phyloP scores from a whole-genome alignment of 2,329 filamentous ascomycete genomes.

The Chrysoporthe austroafricana region DNA sequence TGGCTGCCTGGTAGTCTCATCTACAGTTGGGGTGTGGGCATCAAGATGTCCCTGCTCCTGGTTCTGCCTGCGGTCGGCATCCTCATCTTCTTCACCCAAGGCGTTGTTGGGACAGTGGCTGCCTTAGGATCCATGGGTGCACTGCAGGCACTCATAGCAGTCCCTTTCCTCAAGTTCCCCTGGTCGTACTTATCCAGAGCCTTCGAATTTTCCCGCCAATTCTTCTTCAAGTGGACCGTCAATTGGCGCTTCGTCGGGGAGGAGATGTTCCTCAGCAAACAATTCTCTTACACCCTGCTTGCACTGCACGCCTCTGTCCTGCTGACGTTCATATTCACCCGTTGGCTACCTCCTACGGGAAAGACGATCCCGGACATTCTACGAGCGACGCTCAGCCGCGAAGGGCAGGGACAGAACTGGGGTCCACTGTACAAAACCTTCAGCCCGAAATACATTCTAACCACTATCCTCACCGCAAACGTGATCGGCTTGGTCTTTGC shows the following conservation, averaged over 20 bases:
- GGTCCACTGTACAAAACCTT: constrained; percentile 36
- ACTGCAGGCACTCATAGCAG: constrained; percentile 64
- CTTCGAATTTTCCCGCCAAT: constrained; percentile 89
- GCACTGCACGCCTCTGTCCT: constrained; percentile 69
- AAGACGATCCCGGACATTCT: constrained; percentile 61
- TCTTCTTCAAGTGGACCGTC: constrained; percentile 97
- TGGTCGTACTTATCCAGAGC: constrained; percentile 77
- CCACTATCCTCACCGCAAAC: constrained; percentile 75
- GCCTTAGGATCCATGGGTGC: constrained; percentile 21
- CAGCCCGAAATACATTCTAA: constrained; percentile 72
- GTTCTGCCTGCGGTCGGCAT: constrained; percentile 79
- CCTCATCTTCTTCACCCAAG: constrained; percentile 74
- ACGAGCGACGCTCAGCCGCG: constrained; percentile 45
- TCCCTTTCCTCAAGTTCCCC: constrained; percentile 73
- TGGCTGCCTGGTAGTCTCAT: constrained; percentile 75
- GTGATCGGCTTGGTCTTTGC: constrained; percentile 83
- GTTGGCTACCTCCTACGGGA: constrained; percentile 74
- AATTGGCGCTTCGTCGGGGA: constrained; percentile 98
- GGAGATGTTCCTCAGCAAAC: constrained; percentile 70
- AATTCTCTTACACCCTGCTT: constrained; percentile 71
- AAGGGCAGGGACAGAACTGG: constrained; percentile 40
- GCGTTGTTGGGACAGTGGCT: constrained; percentile 73
- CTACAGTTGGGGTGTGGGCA: constrained; percentile 81
- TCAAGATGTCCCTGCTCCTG: constrained; percentile 93
- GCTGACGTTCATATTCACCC: constrained; percentile 63